These are phyloP conservation scores for Pyricularia grisea DNA, from an alignment of 2,329 filamentous ascomycete species.

Conservation along the genomic window DNA sequence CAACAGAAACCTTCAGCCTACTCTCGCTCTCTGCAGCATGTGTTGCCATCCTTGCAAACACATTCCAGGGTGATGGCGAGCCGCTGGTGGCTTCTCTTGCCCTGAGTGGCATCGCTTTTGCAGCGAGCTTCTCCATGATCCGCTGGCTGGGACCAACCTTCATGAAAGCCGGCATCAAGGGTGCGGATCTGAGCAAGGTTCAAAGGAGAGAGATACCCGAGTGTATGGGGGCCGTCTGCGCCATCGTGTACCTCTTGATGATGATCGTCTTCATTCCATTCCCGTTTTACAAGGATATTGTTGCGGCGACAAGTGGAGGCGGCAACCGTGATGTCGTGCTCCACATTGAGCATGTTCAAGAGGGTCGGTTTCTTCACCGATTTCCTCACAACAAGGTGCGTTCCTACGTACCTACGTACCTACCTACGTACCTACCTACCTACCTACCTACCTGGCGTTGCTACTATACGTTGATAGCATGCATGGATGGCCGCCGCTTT, in stretches of 20 bases:
- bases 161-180: slow-evolving; percentile 79
- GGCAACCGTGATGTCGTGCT: slow-evolving; percentile 83
- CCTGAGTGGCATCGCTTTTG: slow-evolving; percentile 77
- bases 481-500: no score
- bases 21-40: slow-evolving; percentile 59
- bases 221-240: slow-evolving; percentile 91
- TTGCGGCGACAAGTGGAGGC: slow-evolving; percentile 85
- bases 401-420: no score
- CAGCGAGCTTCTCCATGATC: slow-evolving; percentile 75
- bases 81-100: slow-evolving; percentile 83
- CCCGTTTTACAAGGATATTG: slow-evolving; percentile 96
- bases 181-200: slow-evolving; percentile 71
- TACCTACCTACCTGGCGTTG: not conserved
- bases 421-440: no score
- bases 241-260: slow-evolving; percentile 80
- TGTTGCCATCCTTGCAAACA: slow-evolving; percentile 66
- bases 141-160: slow-evolving; percentile 89
- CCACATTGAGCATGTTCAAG: slow-evolving; percentile 63
- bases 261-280: slow-evolving; percentile 93
- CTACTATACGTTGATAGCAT: not conserved
- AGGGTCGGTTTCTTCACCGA: slow-evolving; percentile 75
- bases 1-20: slow-evolving; percentile 42
- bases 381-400: slow-evolving; percentile 89
- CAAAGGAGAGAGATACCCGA: slow-evolving; percentile 75
- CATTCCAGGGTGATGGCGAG: slow-evolving; percentile 76